phyloP scores from a whole-genome alignment of 2,329 filamentous ascomycete genomes.

The Botrytis elliptica region DNA sequence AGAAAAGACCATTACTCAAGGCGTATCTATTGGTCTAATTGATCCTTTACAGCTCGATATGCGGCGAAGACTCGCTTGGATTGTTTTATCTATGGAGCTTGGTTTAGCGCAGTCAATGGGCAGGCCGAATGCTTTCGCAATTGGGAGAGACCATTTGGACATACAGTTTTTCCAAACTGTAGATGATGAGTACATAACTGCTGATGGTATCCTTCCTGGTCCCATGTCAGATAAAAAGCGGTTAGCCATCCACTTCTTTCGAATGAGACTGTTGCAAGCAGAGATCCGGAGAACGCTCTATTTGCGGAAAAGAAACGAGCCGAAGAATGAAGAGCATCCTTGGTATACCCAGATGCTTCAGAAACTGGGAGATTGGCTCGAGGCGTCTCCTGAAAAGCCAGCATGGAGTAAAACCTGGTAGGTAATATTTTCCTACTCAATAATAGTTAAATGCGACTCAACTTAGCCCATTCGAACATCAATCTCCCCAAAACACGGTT shows the following conservation, averaged over 20 bases:
- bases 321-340: slow-evolving; percentile 75
- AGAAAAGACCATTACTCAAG: slow-evolving; percentile 77
- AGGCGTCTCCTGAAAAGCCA: slow-evolving; percentile 68
- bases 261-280: slow-evolving; percentile 82
- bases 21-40: slow-evolving; percentile 53
- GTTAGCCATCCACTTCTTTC: slow-evolving; percentile 88
- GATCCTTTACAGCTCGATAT: slow-evolving; percentile 82
- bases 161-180: slow-evolving; percentile 81
- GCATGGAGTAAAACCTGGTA: slow-evolving; percentile 78
- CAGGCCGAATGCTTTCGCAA: slow-evolving; percentile 80
- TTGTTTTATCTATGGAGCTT: slow-evolving; percentile 82
- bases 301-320: slow-evolving; percentile 75
- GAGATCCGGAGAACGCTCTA: slow-evolving; percentile 87
- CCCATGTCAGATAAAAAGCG: slow-evolving; percentile 79
- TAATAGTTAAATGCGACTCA: slow-evolving; percentile 22
- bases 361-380: slow-evolving; percentile 77
- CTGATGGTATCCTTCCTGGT: slow-evolving; percentile 69
- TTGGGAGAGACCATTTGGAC: slow-evolving; percentile 77
- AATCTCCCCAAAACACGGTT: background rate
- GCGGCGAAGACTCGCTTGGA: slow-evolving; percentile 85
- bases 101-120: slow-evolving; percentile 86
- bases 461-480: background rate
- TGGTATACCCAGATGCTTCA: slow-evolving; percentile 82
- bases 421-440: slow-evolving; percentile 14
- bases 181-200: slow-evolving; percentile 79